Evolutionary conservation across 2,329 filamentous ascomycete species (phyloP).

Genomic region (Decorospora gaudefroyi): DNA sequence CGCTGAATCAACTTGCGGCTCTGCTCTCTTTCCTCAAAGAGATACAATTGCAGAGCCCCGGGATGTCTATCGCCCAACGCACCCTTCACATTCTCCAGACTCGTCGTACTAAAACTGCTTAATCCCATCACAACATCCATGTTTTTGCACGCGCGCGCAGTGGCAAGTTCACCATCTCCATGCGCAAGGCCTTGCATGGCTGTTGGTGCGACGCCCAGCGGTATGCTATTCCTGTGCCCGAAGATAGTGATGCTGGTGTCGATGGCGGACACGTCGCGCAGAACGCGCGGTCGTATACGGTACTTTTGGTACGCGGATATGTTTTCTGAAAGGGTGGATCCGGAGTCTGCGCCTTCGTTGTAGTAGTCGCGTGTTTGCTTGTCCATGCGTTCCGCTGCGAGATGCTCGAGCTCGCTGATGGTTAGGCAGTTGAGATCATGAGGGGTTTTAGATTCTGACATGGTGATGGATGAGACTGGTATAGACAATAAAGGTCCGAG

Average conservation of each 20-base stretch:
- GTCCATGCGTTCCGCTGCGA: slow-evolving; percentile 37
- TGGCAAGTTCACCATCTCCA: slow-evolving; percentile 51
- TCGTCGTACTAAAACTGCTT: slow-evolving; percentile 49
- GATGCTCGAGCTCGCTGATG: slow-evolving; percentile 32
- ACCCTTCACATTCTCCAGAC: slow-evolving; percentile 54
- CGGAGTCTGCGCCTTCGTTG: slow-evolving; percentile 34
- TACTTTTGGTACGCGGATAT: slow-evolving; percentile 38
- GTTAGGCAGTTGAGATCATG: slow-evolving; percentile 37
- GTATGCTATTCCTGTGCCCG: slow-evolving; percentile 36
- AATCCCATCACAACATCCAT: slow-evolving; percentile 47
- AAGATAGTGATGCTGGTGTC: slow-evolving; percentile 41
- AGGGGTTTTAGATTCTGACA: slow-evolving; percentile 20
- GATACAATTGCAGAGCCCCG: slow-evolving; percentile 50
- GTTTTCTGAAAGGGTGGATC: slow-evolving; percentile 34
- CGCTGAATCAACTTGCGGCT: slow-evolving; percentile 29
- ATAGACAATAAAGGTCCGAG: no score
- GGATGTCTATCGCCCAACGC: slow-evolving; percentile 45
- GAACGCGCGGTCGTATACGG: slow-evolving; percentile 42
- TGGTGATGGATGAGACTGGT: not conserved
- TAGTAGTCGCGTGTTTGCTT: slow-evolving; percentile 40
- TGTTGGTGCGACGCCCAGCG: slow-evolving; percentile 50
- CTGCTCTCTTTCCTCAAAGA: slow-evolving; percentile 42
- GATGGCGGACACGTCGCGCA: slow-evolving; percentile 48
- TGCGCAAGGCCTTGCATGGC: slow-evolving; percentile 53
- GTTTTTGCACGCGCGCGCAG: slow-evolving; percentile 48